Base-by-base conservation (phyloP, 2,329 filamentous ascomycete genomes). In the Talaromyces atroroseus region DNA sequence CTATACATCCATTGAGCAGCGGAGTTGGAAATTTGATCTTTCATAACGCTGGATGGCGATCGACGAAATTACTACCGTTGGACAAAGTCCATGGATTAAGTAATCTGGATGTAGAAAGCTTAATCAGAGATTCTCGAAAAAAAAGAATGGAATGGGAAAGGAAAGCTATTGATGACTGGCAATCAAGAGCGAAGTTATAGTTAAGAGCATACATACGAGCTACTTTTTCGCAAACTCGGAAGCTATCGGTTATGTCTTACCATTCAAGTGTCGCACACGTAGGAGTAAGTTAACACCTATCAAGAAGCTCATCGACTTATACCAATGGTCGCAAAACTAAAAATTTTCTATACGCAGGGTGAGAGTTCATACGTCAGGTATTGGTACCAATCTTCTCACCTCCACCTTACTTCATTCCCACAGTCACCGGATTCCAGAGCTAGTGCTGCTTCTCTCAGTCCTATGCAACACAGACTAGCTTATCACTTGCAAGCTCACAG, bases 111-210 rank as follows among this genome's bases (percentile, higher is more conserved):
- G 71, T 72, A 4, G 62, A 68, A 11, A 64, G 61, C 20, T 53
- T 62, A 2, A 58, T 76, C 58, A 58, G 58, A 10, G 62, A 49
- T 21, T 65, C 62, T 46, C 63, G 62, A 56, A 58, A 66, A n/a
- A 71, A 68, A 65, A 65, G 71, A 8, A 29, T 69, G 20, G 65
- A 66, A 32, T 67, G 68, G 5, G 74, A 77, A 62, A 63, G 62
- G 40, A 64, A 67, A 18, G 58, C 75, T 23, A 57, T 64, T 49
- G 64, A 58, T 50, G 59, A 66, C 53, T 72, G 67, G 68, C 62
- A 52, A 40, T 65, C 66, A 55, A 68, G 58, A 50, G 65, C 72
- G n/a, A 66, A 63, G 34, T 56, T 73, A 52, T 73, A 58, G 66
- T 20, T 42, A 10, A 26, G 32, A 42, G 38, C 20, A 32, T 40